Conservation (phyloP, 495 filamentous ascomycete species). For the Lasiosphaeria hispida region DNA sequence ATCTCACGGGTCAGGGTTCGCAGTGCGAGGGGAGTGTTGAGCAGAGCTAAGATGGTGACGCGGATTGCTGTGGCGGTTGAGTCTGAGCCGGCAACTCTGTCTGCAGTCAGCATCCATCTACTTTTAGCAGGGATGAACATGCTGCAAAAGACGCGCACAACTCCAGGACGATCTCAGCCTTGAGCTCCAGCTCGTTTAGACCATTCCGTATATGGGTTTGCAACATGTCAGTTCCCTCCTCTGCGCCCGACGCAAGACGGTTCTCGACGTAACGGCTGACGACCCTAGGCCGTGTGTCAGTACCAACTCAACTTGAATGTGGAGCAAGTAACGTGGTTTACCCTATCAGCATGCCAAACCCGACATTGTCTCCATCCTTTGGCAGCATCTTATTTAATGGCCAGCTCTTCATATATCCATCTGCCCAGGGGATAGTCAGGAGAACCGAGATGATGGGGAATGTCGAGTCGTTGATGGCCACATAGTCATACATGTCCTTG, state of each 20-base stretch:
- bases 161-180: slow-evolving; percentile 36
- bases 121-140: no score
- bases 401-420: not conserved
- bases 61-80: slow-evolving; percentile 60
- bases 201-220: slow-evolving; percentile 41
- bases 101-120: no score
- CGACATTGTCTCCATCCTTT: no score
- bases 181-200: slow-evolving; percentile 37
- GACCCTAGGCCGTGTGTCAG: not conserved
- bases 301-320: no score
- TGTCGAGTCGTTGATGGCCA: slow-evolving; percentile 17
- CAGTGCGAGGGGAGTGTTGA: slow-evolving; percentile 46
- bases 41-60: slow-evolving; percentile 51
- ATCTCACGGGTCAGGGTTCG: slow-evolving; percentile 55
- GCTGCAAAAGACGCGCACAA: no score
- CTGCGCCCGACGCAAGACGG: slow-evolving; percentile 28
- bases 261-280: slow-evolving; percentile 13
- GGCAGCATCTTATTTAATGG: no score
- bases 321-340: no score
- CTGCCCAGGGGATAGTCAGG: slow-evolving; percentile 14
- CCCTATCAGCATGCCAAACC: no score
- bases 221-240: slow-evolving; percentile 31
- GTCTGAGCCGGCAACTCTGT: slow-evolving; percentile 50
- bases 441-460: slow-evolving; percentile 6
- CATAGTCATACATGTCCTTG: slow-evolving; percentile 23